phyloP scores from a whole-genome alignment of 1,284 basidiomycete genomes.

The Salmacisia buchloeana region DNA sequence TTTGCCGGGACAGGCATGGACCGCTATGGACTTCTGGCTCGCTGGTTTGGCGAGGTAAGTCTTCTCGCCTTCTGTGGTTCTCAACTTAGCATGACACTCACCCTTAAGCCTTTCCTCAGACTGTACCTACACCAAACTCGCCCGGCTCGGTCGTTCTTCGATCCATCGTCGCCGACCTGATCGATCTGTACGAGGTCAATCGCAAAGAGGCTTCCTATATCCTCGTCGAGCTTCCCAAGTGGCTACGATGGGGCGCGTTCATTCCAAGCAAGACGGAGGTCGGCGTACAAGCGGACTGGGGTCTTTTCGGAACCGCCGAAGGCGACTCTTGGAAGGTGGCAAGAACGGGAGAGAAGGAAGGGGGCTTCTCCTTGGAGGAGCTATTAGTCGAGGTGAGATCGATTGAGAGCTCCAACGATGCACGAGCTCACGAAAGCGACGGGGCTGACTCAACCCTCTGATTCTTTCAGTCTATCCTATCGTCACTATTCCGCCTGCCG shows the following conservation, averaged over 20 bases:
- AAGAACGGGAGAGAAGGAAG: conserved; percentile 30
- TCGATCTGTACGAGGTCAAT: conserved; percentile 92
- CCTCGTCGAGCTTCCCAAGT: conserved; percentile 79
- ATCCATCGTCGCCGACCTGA: conserved; percentile 69
- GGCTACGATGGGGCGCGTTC: conserved; percentile 72
- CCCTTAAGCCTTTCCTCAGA: conserved; percentile 53
- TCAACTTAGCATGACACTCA: not conserved
- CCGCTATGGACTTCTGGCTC: conserved; percentile 21
- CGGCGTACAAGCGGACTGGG: not conserved
- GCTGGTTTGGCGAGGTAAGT: conserved; percentile 36
- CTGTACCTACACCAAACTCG: conserved; percentile 68
- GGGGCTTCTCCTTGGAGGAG: conserved; percentile 41
- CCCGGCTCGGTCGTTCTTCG: conserved; percentile 75
- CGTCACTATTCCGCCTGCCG: conserved; percentile 71
- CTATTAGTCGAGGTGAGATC: conserved; percentile 33
- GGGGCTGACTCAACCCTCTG: no score
- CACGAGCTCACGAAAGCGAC: no score
- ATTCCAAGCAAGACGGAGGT: not conserved
- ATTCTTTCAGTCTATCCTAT: conserved; percentile 61
- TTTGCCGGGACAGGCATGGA: conserved; percentile 36
- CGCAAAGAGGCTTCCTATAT: conserved; percentile 87
- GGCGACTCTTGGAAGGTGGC: not conserved
- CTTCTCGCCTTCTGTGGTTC: not conserved
- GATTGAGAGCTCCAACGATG: no score
- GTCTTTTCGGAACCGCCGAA: not conserved